phyloP scores from a whole-genome alignment of 441 rosid species.

The Viola pubescens region DNA sequence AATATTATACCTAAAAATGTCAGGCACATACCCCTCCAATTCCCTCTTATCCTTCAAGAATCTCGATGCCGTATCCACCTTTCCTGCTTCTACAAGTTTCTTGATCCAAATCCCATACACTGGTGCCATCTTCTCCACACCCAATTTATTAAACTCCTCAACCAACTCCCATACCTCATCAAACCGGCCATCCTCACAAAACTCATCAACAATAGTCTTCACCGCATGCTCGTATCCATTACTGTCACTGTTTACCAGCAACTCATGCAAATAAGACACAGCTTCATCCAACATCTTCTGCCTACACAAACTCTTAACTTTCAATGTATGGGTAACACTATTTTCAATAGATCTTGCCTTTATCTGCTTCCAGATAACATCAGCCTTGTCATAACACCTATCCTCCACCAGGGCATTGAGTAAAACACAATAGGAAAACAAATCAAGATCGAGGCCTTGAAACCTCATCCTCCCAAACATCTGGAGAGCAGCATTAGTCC shows the following conservation, averaged over 20 bases:
- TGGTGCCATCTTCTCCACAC: conserved; percentile 31
- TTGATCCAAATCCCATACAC: conserved; percentile 54
- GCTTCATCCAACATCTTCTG: conserved; percentile 51
- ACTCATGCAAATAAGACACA: conserved; percentile 34
- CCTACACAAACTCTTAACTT: conserved; percentile 59
- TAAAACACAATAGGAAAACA: conserved; percentile 51
- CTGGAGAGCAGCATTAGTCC: conserved; percentile 55
- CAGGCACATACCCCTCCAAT: conserved; percentile 47
- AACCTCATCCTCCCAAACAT: conserved; percentile 70
- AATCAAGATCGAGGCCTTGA: conserved; percentile 62
- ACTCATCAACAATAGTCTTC: conserved; percentile 38
- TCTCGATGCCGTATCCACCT: conserved; percentile 40
- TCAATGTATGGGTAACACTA: conserved; percentile 37
- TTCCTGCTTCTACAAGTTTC: conserved; percentile 43
- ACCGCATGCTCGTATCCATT: conserved; percentile 24
- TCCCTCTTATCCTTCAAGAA: conserved; percentile 48
- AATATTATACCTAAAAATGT: conserved; percentile 42
- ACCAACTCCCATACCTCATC: conserved; percentile 43
- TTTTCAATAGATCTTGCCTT: conserved; percentile 36
- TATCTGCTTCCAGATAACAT: conserved; percentile 49
- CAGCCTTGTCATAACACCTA: conserved; percentile 39
- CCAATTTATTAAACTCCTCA: conserved; percentile 38
- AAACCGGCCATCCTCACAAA: conserved; percentile 37
- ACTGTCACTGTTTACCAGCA: conserved; percentile 8
- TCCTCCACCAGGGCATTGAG: conserved; percentile 68